Evolutionary conservation across 2,329 filamentous ascomycete genomes (phyloP), one percentile per base, ranked within the genome.

Genomic region (Diaporthe amygdali): DNA sequence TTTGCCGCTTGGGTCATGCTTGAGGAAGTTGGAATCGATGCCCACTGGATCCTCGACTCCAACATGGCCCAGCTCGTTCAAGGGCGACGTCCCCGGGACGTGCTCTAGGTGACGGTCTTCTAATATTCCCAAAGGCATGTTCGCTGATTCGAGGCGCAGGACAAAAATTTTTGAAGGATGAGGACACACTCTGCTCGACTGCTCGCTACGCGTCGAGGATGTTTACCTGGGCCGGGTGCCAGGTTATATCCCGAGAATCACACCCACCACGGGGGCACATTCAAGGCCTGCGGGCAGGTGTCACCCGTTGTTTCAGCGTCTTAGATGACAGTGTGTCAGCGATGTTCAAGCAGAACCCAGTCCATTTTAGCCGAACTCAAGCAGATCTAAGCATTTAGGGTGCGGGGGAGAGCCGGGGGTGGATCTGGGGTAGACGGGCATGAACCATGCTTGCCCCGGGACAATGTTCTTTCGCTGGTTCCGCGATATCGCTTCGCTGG

Each of bases 1-100:
- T 54, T 85, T 67, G 27, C 75, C 75, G 12, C 66, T 75, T 30
- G 74, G 68, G 46, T 79, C 77, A 66, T 76, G 77, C 72, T 79
- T 78, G 34, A 79, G 34, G 30, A 74, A 69, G 34, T 71, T 70
- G 2, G 67, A 51, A 63, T 75, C 73, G 25, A 75, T 32, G 17
- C 73, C 76, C 17, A 44, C 47, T 2, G 64, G 14, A 27, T 74
- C 54, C 12, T 76, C 76, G 30, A 73, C 5, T 15, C 75, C 75
- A 22, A 71, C 22, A 32, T 73, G 71, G 3, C 74, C 74, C 37
- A 77, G 71, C 55, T 77, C 75, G 20, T 72, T 77, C 27, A 77
- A 68, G 22, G 75, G 76, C 59, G 76, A 76, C 12, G 76, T 77
- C 47, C 76, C 76, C 1, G 76, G 76, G 47, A 77, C 74, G 69